phyloP scores from a whole-genome alignment of 108 stramenopile genomes.

The Craspedostauros australis region DNA sequence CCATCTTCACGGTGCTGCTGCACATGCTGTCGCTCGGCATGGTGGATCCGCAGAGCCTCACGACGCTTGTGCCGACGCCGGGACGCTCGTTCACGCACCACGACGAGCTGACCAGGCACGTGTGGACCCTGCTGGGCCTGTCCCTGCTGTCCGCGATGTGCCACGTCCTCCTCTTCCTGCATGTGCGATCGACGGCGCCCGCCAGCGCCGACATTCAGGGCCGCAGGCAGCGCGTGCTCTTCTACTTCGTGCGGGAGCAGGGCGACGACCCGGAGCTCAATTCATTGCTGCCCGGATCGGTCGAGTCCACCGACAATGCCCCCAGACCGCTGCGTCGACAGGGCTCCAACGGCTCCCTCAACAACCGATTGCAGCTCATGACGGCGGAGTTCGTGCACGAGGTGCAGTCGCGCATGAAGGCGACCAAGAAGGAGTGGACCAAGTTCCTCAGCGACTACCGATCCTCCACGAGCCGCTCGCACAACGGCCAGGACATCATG shows the following conservation, averaged over 20 bases:
- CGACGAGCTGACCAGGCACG: slow-evolving; percentile 20
- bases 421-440: slow-evolving; percentile 44
- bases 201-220: slow-evolving; percentile 18
- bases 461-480: slow-evolving; percentile 8
- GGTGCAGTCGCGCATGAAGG: slow-evolving; percentile 25
- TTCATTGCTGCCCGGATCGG: neutral
- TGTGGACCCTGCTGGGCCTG: slow-evolving; percentile 53
- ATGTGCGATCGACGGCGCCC: slow-evolving; percentile 76
- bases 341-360: slow-evolving; percentile 1
- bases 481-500: slow-evolving; percentile 17
- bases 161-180: slow-evolving; percentile 69
- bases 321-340: neutral
- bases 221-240: slow-evolving; percentile 20
- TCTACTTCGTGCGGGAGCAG: slow-evolving; percentile 18
- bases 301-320: neutral
- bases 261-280: neutral
- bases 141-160: slow-evolving; percentile 44
- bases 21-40: slow-evolving; percentile 56
- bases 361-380: slow-evolving; percentile 10
- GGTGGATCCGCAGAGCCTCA: slow-evolving; percentile 38
- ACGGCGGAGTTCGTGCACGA: slow-evolving; percentile 37
- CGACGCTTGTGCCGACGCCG: slow-evolving; percentile 25
- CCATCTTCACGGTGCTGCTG: slow-evolving; percentile 37
- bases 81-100: slow-evolving; percentile 6
- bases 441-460: slow-evolving; percentile 40